Conservation (phyloP, 2,329 filamentous ascomycete species). For the Tolypocladium amazonense region DNA sequence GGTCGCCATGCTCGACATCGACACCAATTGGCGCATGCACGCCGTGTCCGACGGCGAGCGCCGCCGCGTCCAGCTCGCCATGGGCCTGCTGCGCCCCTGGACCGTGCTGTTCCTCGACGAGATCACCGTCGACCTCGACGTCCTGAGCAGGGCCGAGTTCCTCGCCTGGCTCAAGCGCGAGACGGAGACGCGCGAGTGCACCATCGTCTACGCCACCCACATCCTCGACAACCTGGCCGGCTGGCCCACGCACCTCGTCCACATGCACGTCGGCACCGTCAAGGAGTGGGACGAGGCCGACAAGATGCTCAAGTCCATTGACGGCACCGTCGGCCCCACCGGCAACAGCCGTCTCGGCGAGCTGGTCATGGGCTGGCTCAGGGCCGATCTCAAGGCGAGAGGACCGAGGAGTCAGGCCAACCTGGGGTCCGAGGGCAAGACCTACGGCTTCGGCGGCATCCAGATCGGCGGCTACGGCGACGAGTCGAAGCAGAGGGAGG, state of each 20-base stretch:
- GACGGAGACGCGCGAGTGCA: slow-evolving; percentile 72
- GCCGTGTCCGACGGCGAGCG: slow-evolving; percentile 90
- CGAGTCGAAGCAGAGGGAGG: slow-evolving; percentile 32
- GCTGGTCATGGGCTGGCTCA: slow-evolving; percentile 79
- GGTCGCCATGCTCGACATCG: slow-evolving; percentile 80
- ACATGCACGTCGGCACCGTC: slow-evolving; percentile 84
- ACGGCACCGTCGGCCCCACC: slow-evolving; percentile 20
- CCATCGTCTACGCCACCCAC: slow-evolving; percentile 95
- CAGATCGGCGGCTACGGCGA: slow-evolving; percentile 46
- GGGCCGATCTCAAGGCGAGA: slow-evolving; percentile 65
- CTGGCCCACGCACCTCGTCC: slow-evolving; percentile 92
- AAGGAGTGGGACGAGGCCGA: slow-evolving; percentile 76
- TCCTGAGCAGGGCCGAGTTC: slow-evolving; percentile 77
- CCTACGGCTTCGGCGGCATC: slow-evolving; percentile 42
- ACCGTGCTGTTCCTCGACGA: slow-evolving; percentile 84
- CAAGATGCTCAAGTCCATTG: slow-evolving; percentile 49
- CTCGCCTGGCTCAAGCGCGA: slow-evolving; percentile 76
- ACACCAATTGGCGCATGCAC: slow-evolving; percentile 89
- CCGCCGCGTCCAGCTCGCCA: slow-evolving; percentile 84
- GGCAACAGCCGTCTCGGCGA: slow-evolving; percentile 82
- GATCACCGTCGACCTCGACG: slow-evolving; percentile 92
- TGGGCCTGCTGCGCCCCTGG: slow-evolving; percentile 91
- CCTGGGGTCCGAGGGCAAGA: slow-evolving; percentile 51
- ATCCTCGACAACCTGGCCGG: slow-evolving; percentile 89
- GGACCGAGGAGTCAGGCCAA: slow-evolving; percentile 59